These are phyloP conservation scores for Xerocomus amazonicus DNA, from an alignment of 1,284 basidiomycete species.

Conservation along the genomic window DNA sequence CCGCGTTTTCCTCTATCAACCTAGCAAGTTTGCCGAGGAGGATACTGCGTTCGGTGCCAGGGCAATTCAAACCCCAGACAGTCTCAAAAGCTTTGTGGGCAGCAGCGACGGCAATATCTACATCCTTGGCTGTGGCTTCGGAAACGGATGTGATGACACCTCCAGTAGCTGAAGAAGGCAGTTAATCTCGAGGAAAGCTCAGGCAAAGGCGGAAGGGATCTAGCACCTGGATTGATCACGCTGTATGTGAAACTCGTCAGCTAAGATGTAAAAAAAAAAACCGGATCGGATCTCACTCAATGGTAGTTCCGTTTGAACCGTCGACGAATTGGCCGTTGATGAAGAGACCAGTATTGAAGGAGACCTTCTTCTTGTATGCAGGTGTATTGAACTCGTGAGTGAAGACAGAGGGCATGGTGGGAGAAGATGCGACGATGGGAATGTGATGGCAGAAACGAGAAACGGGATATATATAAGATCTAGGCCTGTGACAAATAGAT, in stretches of 20 bases:
- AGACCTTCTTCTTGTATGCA: conserved; percentile 67
- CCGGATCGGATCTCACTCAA: conserved; percentile 57
- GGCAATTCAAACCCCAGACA: conserved; percentile 51
- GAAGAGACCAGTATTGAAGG: conserved; percentile 73
- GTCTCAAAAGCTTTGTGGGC: conserved; percentile 72
- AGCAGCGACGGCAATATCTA: conserved; percentile 73
- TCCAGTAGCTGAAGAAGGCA: conserved; percentile 51
- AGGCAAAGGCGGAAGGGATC: no score
- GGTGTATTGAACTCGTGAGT: conserved; percentile 62
- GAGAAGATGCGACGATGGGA: no score
- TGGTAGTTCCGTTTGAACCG: conserved; percentile 59
- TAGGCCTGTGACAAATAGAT: no score
- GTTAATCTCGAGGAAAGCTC: no score
- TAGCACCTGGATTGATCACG: conserved; percentile 68
- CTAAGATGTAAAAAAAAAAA: neutral
- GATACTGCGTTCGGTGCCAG: conserved; percentile 51
- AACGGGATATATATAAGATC: no score
- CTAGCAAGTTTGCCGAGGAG: conserved; percentile 53
- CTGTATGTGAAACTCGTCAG: conserved; percentile 35
- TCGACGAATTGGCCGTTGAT: conserved; percentile 80
- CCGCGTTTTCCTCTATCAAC: conserved; percentile 56
- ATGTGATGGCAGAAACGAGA: no score
- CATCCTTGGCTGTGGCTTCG: conserved; percentile 66
- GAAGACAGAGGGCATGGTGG: conserved; percentile 37
- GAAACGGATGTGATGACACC: conserved; percentile 66